A percentile compares a stretch with the other conserved stretches of the same genome.
phyloP scores from a whole-genome alignment of 306 rosid genomes.

The Cyclanthera cordifolia region DNA sequence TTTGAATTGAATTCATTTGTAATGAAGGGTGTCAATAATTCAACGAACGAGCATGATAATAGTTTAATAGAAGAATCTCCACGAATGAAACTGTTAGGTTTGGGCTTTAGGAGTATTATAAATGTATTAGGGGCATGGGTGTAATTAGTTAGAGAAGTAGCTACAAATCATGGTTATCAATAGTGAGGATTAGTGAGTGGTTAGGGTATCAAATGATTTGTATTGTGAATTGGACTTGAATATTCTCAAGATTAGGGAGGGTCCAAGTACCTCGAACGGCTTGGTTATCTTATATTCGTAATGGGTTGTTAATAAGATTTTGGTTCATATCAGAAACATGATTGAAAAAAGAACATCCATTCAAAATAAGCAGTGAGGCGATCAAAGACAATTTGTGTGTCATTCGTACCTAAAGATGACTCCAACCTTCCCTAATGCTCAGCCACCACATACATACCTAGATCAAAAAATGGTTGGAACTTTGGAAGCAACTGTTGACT shows the following conservation, averaged over 20 bases:
- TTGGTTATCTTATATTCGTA: no score
- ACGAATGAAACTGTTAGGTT: no score
- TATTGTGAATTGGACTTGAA: no score
- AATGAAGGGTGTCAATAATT: background rate
- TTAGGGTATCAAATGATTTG: no score
- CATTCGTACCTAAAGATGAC: slow-evolving; percentile 1
- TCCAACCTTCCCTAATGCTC: background rate
- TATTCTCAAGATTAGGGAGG: no score
- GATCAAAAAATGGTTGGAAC: background rate
- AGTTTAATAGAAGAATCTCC: background rate
- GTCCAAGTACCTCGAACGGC: no score
- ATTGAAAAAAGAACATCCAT: background rate
- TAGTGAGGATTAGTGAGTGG: no score
- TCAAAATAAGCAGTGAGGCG: background rate
- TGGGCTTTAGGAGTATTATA: no score
- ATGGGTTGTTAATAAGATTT: no score
- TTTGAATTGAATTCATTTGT: background rate
- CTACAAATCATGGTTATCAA: no score
- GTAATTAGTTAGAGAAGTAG: no score
- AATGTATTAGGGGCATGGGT: no score
- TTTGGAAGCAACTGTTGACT: background rate
- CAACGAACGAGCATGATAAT: background rate
- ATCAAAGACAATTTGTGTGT: background rate
- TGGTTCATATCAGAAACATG: background rate
- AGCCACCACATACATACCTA: background rate